Base-by-base conservation (phyloP, 2,329 filamentous ascomycete genomes). In the Catunica adiposa region DNA sequence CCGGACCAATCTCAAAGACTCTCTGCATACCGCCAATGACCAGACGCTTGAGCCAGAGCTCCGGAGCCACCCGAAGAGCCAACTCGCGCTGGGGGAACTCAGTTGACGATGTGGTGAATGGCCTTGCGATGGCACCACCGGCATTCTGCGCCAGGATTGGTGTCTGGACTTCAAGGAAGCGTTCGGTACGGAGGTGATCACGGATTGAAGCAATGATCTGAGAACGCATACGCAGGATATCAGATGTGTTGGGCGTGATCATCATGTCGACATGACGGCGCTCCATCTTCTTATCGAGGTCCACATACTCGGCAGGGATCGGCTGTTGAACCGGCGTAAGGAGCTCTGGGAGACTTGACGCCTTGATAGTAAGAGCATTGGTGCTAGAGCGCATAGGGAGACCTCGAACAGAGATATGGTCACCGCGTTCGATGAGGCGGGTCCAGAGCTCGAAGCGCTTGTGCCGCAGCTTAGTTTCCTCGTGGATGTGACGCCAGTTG, bases 21-120 rank as follows among this genome's bases (percentile, higher is more conserved):
- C 76, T 82, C 62, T 94, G 85, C 59, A 97, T 81, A 1, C 89
- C 90, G 52, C 89, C 90, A 17, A 97, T 78, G 1, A 97, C 80
- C 48, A 98, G 73, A 7, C 92, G 79, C 71, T 98, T 98, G 44
- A 98, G 77, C 83, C 89, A 97, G 37, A 98, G 72, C 69, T 98
- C 92, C 0, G 92, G 92, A 2, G 92, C 92, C 62, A 98, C 90
- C 51, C 92, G 79, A 34, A 98, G 74, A 22, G 85, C 79, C 37
- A 98, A 71, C 55, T 80, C 74, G 58, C 79, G 82, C 42, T 83
- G 77, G 2, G 80, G 73, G 59, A 94, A 83, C 64, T 89, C 87
- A 0, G 84, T 86, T 7, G 88, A 83, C 47, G 73, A 70, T 0
- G 89, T 97, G 61, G 82, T 74, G 66, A 98, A 98, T 0, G 92